Base-by-base conservation (phyloP, 108 stramenopile species). In the Cylindrotheca closterium region DNA sequence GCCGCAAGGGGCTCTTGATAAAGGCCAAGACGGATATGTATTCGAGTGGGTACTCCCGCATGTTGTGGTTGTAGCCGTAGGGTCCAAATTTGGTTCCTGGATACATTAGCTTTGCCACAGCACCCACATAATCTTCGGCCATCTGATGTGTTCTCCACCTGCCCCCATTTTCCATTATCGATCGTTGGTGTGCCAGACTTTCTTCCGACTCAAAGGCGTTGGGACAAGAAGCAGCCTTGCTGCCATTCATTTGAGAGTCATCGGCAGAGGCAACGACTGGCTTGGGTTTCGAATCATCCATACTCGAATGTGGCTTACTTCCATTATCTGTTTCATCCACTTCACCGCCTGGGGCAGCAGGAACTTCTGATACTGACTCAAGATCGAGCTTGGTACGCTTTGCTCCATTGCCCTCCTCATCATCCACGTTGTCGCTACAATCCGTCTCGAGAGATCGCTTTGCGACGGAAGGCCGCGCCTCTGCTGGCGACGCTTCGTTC, bases 51-150 rank as follows among this genome's bases (percentile, higher is more conserved):
- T 81, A 84, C 19, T 68, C 30, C 2, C 60, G 51, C 52, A 69
- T 60, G 19, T 63, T 29, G 25, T 78, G 59, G 23, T 73, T 52
- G 65, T 84, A 84, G 15, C 84, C 87, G 45, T 80, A 87, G 10
- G 83, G 59, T 52, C 66, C 64, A 8, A 82, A 63, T 47, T 70
- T 54, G 18, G 68, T 80, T 18, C 73, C 68, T 30, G 76, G 77
- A 23, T 58, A 64, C 45, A 84, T 82, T 5, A 88, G 59, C 19
- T 65, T 58, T 7, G 80, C 80, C 7, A 82, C 82, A 25, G 82
- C 48, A 23, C 70, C 67, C 8, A 83, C 75, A 73, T 88, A 88
- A 55, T 88, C 84, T 70, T 88, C 87, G 30, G 83, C 79, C 29
- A 88, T 83, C 74, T 79, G 82, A 63, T 88, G 84, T 18, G 37